Conservation (phyloP, 164 flowering plant species). For the Vitis rotundifolia region DNA sequence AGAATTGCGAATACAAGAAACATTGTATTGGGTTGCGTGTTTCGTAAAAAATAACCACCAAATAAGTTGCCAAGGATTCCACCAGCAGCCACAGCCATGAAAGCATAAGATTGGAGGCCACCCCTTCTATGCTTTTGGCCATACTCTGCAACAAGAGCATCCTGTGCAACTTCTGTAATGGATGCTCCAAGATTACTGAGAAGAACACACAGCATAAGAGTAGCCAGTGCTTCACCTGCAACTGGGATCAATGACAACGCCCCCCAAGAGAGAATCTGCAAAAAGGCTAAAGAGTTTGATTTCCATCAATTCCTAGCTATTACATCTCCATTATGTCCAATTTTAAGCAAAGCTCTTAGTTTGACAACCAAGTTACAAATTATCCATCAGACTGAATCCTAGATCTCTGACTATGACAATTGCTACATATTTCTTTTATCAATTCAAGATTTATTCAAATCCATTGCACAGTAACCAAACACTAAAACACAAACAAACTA, state of each 20-base stretch:
- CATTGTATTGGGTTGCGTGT: slow-evolving; percentile 51
- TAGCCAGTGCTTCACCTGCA: slow-evolving; percentile 48
- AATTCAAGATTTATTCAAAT: too few species aligned
- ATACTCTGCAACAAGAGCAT: slow-evolving; percentile 85
- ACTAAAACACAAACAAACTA: too few species aligned
- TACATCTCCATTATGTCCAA: too few species aligned
- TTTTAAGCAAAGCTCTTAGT: too few species aligned
- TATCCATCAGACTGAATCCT: too few species aligned
- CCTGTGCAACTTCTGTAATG: slow-evolving; percentile 82
- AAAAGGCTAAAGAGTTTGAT: slow-evolving; percentile 44
- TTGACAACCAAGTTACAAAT: too few species aligned
- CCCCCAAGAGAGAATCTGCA: slow-evolving; percentile 89
- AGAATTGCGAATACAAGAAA: slow-evolving; percentile 52
- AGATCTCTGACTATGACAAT: too few species aligned
- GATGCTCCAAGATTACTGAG: slow-evolving; percentile 88
- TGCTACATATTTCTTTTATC: too few species aligned
- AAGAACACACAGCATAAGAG: slow-evolving; percentile 68
- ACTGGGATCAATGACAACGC: slow-evolving; percentile 56
- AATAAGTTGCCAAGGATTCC: slow-evolving; percentile 78
- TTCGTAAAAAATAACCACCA: slow-evolving; percentile 61
- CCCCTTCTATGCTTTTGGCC: slow-evolving; percentile 49
- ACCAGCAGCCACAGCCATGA: slow-evolving; percentile 79
- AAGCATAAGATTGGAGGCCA: slow-evolving; percentile 82
- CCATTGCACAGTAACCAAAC: too few species aligned
- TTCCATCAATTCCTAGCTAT: slow-evolving; percentile 11